Percentiles rank a stretch among this genome's conserved stretches.
phyloP scores from a whole-genome alignment of 306 rosid species.

The Parietaria judaica region DNA sequence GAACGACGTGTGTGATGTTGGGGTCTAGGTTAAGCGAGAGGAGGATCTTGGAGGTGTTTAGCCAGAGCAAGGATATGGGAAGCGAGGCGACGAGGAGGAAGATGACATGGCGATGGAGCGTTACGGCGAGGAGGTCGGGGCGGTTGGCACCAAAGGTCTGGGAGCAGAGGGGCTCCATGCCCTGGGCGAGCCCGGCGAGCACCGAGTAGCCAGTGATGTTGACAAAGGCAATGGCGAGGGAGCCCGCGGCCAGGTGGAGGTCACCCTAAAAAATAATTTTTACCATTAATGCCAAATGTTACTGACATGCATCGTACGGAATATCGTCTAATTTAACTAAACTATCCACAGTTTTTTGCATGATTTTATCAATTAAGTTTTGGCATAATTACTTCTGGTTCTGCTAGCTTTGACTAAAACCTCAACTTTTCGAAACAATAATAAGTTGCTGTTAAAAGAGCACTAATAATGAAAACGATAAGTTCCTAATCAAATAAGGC shows the following conservation, averaged over 20 bases:
- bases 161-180: constrained; percentile 91
- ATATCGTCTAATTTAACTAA: background rate
- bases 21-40: constrained; percentile 39
- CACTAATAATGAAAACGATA: too few relatives aligned
- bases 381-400: constrained; percentile 32
- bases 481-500: too few relatives aligned
- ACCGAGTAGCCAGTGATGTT: constrained; percentile 87
- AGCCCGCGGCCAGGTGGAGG: constrained; percentile 60
- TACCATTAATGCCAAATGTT: too few relatives aligned
- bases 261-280: too few relatives aligned
- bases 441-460: too few relatives aligned
- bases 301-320: too few relatives aligned
- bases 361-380: background rate
- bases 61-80: constrained; percentile 76
- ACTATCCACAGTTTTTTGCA: too few relatives aligned
- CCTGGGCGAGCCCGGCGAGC: constrained; percentile 67
- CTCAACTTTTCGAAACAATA: too few relatives aligned
- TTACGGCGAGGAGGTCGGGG: constrained; percentile 54
- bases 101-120: constrained; percentile 71
- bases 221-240: constrained; percentile 83
- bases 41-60: constrained; percentile 49
- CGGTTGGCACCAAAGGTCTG: constrained; percentile 92
- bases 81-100: constrained; percentile 51
- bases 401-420: too few relatives aligned
- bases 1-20: constrained; percentile 40